phyloP scores from a whole-genome alignment of 148 eudicot species.

The Rhododendron vialii region DNA sequence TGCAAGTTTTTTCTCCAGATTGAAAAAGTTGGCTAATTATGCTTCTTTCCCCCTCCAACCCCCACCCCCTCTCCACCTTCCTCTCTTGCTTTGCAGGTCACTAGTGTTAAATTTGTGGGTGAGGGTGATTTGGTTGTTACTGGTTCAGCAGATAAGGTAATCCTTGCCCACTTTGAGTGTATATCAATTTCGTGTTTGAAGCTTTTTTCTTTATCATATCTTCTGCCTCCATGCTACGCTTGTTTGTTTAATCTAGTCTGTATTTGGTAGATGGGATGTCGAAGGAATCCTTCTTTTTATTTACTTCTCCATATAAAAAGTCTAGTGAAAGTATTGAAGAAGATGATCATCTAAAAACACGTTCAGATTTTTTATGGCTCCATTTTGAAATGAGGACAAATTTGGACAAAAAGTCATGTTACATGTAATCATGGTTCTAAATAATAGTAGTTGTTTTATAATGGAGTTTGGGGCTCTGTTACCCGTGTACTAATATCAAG shows the following conservation, averaged over 20 bases:
- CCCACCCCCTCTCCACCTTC: not conserved
- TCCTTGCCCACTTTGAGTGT: not conserved
- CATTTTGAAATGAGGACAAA: not conserved
- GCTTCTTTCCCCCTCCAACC: not conserved
- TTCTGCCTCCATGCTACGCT: not conserved
- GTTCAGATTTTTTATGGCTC: not conserved
- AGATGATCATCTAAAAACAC: not conserved
- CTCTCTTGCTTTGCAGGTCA: constrained; percentile 44
- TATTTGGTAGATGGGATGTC: constrained; percentile 3
- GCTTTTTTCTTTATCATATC: not conserved
- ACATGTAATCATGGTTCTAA: not conserved
- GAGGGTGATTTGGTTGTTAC: constrained; percentile 70
- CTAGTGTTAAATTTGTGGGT: constrained; percentile 66
- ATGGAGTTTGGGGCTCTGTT: not conserved
- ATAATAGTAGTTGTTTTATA: not conserved
- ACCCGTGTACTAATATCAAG: not conserved
- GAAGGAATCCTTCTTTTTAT: not conserved
- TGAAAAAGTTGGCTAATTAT: not conserved
- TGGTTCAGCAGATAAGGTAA: constrained; percentile 92
- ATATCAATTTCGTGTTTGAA: not conserved
- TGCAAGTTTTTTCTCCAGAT: constrained; percentile 4
- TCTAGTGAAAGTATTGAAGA: not conserved
- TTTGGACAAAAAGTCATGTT: not conserved
- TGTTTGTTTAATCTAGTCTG: not conserved
- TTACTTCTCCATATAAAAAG: not conserved